Evolutionary conservation across 345 rosid species (phyloP).

Genomic region (Cochlearia excelsa): DNA sequence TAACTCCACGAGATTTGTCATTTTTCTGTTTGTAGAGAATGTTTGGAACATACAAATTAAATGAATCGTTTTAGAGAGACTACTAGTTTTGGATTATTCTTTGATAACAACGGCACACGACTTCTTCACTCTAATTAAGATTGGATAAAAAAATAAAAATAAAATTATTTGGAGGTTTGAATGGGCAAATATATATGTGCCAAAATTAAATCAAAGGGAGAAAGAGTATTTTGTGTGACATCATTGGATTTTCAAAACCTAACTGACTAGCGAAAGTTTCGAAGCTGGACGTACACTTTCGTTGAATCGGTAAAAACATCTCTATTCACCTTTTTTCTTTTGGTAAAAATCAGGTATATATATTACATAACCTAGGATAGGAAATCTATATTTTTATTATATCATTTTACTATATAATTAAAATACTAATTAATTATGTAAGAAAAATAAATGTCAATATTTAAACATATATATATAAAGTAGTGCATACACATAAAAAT

Average conservation of each 20-base stretch:
- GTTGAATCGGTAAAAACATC: constrained; percentile 36
- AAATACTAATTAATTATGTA: too few relatives aligned
- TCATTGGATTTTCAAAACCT: not conserved
- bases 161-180: not conserved
- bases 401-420: too few relatives aligned
- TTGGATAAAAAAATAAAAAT: too few relatives aligned
- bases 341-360: too few relatives aligned
- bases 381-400: too few relatives aligned
- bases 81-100: constrained; percentile 29
- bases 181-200: not conserved
- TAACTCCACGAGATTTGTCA: constrained; percentile 38
- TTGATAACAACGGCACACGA: not conserved
- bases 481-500: not conserved
- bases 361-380: too few relatives aligned
- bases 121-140: too few relatives aligned
- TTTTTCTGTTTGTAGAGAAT: constrained; percentile 47
- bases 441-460: too few relatives aligned
- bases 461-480: not conserved
- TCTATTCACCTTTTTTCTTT: too few relatives aligned
- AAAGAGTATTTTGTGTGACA: not conserved
- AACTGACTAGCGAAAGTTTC: constrained; percentile 30
- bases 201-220: not conserved
- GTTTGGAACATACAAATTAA: constrained; percentile 39
- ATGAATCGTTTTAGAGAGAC: constrained; percentile 32
- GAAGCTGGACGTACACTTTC: constrained; percentile 30